Percentiles rank a stretch among this genome's conserved stretches.
phyloP scores from a whole-genome alignment of 169 alveolate genomes.

The Theileria parva region DNA sequence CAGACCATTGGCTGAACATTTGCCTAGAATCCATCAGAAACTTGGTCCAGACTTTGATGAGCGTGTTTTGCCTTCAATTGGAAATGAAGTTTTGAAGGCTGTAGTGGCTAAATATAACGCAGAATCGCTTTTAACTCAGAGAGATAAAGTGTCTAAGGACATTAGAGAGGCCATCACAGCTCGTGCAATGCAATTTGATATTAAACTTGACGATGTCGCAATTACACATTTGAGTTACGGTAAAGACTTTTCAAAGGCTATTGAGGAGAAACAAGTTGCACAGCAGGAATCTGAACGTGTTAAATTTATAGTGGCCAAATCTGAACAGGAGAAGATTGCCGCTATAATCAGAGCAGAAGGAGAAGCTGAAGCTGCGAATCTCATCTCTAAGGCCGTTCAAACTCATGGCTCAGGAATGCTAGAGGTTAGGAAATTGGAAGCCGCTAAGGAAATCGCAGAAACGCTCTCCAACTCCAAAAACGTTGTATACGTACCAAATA shows the following conservation, averaged over 20 bases:
- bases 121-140: constrained; percentile 92
- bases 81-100: constrained; percentile 95
- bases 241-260: constrained; percentile 94
- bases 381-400: constrained; percentile 92
- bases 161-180: constrained; percentile 89
- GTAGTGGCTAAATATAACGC: constrained; percentile 95
- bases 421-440: constrained; percentile 94
- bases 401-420: constrained; percentile 92
- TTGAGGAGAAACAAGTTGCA: constrained; percentile 98
- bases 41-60: constrained; percentile 97
- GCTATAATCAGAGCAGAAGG: constrained; percentile 96
- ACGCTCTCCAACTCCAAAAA: constrained; percentile 88
- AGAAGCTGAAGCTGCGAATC: constrained; percentile 97
- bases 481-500: constrained; percentile 85
- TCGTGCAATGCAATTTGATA: constrained; percentile 92
- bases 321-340: constrained; percentile 93
- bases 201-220: constrained; percentile 94
- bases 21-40: constrained; percentile 89
- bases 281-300: constrained; percentile 97
- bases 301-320: constrained; percentile 92
- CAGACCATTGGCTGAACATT: constrained; percentile 87
- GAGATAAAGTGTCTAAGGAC: constrained; percentile 92
- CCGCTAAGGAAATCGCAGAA: constrained; percentile 95
- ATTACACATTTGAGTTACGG: constrained; percentile 95
- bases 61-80: constrained; percentile 95